phyloP scores from a whole-genome alignment of 2,329 filamentous ascomycete species.

The Diplodia corticola region DNA sequence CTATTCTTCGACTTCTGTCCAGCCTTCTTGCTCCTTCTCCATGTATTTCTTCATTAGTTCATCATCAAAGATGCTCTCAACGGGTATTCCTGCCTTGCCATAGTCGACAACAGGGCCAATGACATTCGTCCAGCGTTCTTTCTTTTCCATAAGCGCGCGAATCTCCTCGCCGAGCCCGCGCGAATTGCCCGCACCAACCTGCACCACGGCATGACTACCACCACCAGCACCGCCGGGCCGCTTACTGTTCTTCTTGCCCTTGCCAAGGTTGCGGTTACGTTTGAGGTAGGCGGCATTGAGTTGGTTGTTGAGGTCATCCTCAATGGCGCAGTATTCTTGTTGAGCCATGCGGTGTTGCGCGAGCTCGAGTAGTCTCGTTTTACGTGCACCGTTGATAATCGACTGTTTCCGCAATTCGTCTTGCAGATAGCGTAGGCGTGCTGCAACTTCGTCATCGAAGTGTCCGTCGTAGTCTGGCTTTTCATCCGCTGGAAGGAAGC shows the following conservation, averaged over 20 bases:
- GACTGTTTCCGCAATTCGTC: slow-evolving; percentile 78
- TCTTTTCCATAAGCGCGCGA: slow-evolving; percentile 86
- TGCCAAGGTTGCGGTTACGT: slow-evolving; percentile 88
- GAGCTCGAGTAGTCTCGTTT: slow-evolving; percentile 80
- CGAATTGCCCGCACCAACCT: slow-evolving; percentile 47
- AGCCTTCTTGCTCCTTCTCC: slow-evolving; percentile 74
- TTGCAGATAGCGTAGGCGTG: slow-evolving; percentile 83
- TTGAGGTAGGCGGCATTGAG: slow-evolving; percentile 95
- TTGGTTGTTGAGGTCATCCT: slow-evolving; percentile 92
- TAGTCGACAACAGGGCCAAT: slow-evolving; percentile 90
- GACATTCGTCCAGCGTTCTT: slow-evolving; percentile 83
- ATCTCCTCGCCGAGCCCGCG: slow-evolving; percentile 79
- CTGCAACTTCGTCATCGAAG: slow-evolving; percentile 91
- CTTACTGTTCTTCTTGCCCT: slow-evolving; percentile 85
- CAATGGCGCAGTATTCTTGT: slow-evolving; percentile 95
- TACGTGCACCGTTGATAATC: slow-evolving; percentile 86
- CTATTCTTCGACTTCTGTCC: slow-evolving; percentile 76
- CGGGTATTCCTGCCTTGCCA: slow-evolving; percentile 73
- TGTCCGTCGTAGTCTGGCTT: slow-evolving; percentile 82
- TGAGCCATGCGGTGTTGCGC: slow-evolving; percentile 91
- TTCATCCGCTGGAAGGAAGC: slow-evolving; percentile 76
- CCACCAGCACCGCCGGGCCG: slow-evolving; percentile 59
- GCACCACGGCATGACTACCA: slow-evolving; percentile 56
- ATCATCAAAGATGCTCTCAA: slow-evolving; percentile 74
- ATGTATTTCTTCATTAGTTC: slow-evolving; percentile 71